Percentiles rank a stretch among this genome's conserved stretches.
Conservation (phyloP, 139 green algal genomes). For the Axilococcus clingmanii region DNA sequence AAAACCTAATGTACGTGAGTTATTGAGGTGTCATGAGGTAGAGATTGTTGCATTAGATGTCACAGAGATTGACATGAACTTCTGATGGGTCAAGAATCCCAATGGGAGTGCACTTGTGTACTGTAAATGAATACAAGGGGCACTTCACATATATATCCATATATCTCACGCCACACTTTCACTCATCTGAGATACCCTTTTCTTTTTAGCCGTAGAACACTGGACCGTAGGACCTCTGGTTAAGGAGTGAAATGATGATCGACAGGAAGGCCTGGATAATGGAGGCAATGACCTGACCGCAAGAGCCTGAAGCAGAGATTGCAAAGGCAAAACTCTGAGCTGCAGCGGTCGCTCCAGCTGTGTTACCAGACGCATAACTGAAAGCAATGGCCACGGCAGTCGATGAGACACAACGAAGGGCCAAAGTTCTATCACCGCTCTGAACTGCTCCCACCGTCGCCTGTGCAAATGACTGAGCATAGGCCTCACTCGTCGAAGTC, state of each 20-base stretch:
- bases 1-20: constrained; percentile 4
- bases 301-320: not conserved
- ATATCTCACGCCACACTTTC: too few species aligned
- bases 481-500: not conserved
- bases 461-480: not conserved
- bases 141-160: too few species aligned
- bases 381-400: not conserved
- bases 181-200: too few species aligned
- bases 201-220: too few species aligned
- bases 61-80: constrained; percentile 39
- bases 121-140: too few species aligned
- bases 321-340: not conserved
- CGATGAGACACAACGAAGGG: not conserved
- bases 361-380: not conserved
- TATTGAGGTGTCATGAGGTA: constrained; percentile 28
- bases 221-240: too few species aligned
- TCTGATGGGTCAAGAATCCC: constrained; percentile 3
- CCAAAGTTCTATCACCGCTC: not conserved
- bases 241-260: too few species aligned
- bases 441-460: not conserved
- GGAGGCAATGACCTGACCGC: not conserved
- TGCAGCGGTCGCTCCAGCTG: not conserved
- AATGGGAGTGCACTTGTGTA: too few species aligned
- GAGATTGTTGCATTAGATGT: constrained; percentile 51
- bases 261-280: not conserved